These are phyloP conservation scores for Pilasporangium apinafurcum DNA, from an alignment of 352 stramenopile species.

Conservation along the genomic window DNA sequence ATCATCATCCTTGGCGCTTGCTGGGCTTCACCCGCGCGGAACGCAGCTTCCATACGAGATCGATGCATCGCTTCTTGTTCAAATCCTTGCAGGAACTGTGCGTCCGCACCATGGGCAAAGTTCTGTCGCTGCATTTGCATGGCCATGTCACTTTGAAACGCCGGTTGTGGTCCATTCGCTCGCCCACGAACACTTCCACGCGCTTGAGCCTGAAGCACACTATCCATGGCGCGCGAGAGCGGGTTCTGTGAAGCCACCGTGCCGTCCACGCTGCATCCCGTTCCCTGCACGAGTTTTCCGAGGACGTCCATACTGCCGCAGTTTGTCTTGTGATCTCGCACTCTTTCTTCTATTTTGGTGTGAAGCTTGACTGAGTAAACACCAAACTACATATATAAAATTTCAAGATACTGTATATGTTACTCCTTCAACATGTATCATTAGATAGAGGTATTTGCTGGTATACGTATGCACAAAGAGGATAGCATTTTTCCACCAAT, in stretches of 20 bases:
- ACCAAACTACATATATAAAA: no score
- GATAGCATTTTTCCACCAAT: no score
- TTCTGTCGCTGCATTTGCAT: slow-evolving; percentile 75
- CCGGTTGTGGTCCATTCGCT: slow-evolving; percentile 21
- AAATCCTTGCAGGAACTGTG: slow-evolving; percentile 51
- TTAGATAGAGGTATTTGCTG: neutral
- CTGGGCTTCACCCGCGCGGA: slow-evolving; percentile 30
- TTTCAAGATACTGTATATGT: no score
- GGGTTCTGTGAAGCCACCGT: slow-evolving; percentile 82
- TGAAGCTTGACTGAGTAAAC: no score
- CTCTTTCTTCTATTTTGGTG: no score
- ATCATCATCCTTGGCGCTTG: slow-evolving; percentile 14
- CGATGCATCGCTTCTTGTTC: slow-evolving; percentile 61
- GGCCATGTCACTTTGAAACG: slow-evolving; percentile 33
- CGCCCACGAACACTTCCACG: slow-evolving; percentile 18
- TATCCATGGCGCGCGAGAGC: slow-evolving; percentile 73
- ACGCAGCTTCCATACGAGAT: slow-evolving; percentile 63
- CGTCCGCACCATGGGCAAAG: slow-evolving; percentile 36
- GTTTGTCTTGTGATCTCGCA: no score
- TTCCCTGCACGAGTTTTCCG: slow-evolving; percentile 77
- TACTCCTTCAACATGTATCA: neutral
- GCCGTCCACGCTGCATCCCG: slow-evolving; percentile 75
- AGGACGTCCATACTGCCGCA: slow-evolving; percentile 77
- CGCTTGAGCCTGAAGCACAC: slow-evolving; percentile 57
- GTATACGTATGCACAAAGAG: neutral